Evolutionary conservation across 2,329 filamentous ascomycete species (phyloP).

Genomic region (Dothistroma septosporum): DNA sequence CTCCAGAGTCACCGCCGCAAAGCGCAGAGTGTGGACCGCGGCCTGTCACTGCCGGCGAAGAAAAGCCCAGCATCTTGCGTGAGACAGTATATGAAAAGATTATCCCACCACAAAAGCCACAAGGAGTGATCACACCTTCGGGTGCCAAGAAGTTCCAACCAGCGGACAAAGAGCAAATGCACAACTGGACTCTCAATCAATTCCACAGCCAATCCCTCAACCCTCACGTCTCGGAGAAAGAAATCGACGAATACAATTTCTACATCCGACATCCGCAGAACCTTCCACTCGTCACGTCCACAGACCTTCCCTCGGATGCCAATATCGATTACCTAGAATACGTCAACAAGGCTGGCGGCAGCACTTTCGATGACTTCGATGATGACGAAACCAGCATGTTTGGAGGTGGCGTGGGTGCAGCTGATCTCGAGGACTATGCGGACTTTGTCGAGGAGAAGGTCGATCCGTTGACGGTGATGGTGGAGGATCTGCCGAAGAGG

Average conservation of each 20-base stretch:
- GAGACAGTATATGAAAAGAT: conserved; percentile 16
- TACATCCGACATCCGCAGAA: conserved; percentile 89
- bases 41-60: conserved; percentile 18
- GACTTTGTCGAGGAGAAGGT: conserved; percentile 74
- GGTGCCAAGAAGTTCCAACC: conserved; percentile 40
- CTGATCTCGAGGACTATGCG: conserved; percentile 67
- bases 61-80: conserved; percentile 42
- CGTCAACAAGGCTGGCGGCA: conserved; percentile 63
- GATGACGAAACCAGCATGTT: conserved; percentile 46
- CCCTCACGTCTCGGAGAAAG: conserved; percentile 70
- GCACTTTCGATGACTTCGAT: conserved; percentile 40
- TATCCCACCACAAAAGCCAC: conserved; percentile 1
- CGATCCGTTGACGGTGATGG: conserved; percentile 79
- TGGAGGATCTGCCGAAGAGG: conserved; percentile 86
- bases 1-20: conserved; percentile 5
- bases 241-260: conserved; percentile 79
- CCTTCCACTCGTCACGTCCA: conserved; percentile 70
- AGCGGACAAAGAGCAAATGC: conserved; percentile 73
- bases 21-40: conserved; percentile 7
- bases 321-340: conserved; percentile 75
- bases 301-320: conserved; percentile 56
- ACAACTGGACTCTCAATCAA: conserved; percentile 84
- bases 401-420: conserved; percentile 53
- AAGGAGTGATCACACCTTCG: conserved; percentile 6
- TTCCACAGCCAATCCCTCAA: conserved; percentile 82